Conservation (phyloP, 176 grass and related monocot genomes). For the Saccharum officinarum region DNA sequence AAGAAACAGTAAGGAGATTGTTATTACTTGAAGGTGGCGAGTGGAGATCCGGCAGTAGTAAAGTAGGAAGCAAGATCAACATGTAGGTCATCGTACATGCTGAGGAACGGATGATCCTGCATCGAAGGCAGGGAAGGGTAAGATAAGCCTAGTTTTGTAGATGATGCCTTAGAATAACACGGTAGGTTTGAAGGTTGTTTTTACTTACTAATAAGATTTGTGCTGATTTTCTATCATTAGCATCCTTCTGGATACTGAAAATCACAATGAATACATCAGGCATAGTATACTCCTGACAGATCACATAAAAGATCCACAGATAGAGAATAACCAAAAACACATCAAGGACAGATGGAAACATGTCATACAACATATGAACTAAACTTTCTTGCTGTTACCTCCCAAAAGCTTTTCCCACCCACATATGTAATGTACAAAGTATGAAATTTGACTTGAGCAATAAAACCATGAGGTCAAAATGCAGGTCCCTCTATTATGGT, state of each 20-base stretch:
- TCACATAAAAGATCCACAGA: background rate
- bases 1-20: background rate
- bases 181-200: background rate
- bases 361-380: background rate
- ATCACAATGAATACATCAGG: slow-evolving; percentile 15
- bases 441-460: background rate
- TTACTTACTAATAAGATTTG: slow-evolving; percentile 65
- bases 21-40: slow-evolving; percentile 72
- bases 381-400: too few species aligned
- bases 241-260: slow-evolving; percentile 84
- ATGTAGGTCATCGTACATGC: slow-evolving; percentile 86
- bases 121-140: background rate
- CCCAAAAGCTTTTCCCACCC: too few species aligned
- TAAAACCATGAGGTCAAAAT: background rate
- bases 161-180: background rate
- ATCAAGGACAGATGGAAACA: background rate
- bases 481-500: background rate
- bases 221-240: slow-evolving; percentile 65
- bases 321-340: background rate
- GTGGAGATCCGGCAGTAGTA: slow-evolving; percentile 62
- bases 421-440: background rate
- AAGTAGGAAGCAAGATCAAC: slow-evolving; percentile 92
- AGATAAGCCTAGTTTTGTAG: slow-evolving; percentile 15
- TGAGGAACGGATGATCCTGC: slow-evolving; percentile 88
- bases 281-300: background rate